phyloP scores from a whole-genome alignment of 768 basidiomycete species.

The Hortiboletus campestris region DNA sequence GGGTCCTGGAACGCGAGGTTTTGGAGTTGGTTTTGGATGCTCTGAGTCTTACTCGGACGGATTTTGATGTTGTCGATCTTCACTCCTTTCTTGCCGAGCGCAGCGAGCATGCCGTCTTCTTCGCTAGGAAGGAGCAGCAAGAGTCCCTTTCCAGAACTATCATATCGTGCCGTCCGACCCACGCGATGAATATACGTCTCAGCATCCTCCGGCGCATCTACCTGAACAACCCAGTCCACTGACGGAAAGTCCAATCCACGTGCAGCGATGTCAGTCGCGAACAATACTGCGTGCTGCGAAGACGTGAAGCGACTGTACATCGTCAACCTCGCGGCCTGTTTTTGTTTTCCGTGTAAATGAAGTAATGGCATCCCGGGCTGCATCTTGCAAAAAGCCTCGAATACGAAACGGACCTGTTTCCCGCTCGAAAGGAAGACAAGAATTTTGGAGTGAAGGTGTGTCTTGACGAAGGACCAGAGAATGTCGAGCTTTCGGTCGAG shows the following conservation, averaged over 20 bases:
- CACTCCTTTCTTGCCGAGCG: conserved; percentile 71
- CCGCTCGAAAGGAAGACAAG: conserved; percentile 94
- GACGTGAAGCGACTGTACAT: conserved; percentile 84
- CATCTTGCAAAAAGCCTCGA: conserved; percentile 93
- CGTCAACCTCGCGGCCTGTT: conserved; percentile 81
- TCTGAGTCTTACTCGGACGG: conserved; percentile 80
- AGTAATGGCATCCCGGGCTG: conserved; percentile 93
- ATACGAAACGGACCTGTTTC: conserved; percentile 97
- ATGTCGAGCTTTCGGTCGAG: conserved; percentile 89
- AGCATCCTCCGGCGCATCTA: conserved; percentile 95
- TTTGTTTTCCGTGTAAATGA: conserved; percentile 94
- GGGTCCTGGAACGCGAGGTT: conserved; percentile 92
- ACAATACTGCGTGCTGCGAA: conserved; percentile 78
- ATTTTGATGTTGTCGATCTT: conserved; percentile 81
- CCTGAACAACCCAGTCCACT: conserved; percentile 94
- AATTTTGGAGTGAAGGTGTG: conserved; percentile 85
- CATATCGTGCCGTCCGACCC: conserved; percentile 91
- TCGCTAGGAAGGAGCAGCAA: conserved; percentile 86
- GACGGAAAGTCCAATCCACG: conserved; percentile 95
- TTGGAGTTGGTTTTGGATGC: conserved; percentile 85
- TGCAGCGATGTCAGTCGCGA: conserved; percentile 96
- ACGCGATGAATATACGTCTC: conserved; percentile 98
- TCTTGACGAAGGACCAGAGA: conserved; percentile 93
- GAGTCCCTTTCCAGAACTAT: conserved; percentile 83
- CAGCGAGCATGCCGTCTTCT: conserved; percentile 82